A percentile compares a stretch with the other conserved stretches of the same genome.
Evolutionary conservation across 2,329 filamentous ascomycete species (phyloP).

Genomic region (Cytospora mali): DNA sequence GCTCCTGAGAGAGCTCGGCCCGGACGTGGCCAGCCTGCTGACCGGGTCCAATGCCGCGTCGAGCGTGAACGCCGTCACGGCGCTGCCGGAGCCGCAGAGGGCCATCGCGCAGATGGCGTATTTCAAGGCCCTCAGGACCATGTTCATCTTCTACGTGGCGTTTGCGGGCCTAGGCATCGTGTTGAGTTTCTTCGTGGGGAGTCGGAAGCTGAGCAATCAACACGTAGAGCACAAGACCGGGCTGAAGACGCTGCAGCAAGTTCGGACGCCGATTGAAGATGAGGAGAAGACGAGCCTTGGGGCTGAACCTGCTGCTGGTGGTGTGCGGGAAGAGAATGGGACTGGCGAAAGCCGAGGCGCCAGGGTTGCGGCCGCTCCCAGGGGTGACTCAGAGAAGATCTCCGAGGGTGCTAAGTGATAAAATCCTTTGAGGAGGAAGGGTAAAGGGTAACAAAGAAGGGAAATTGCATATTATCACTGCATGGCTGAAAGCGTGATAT

Average conservation of each 20-base stretch:
- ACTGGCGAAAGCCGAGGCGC: no score
- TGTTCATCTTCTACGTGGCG: conserved; percentile 61
- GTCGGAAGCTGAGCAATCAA: conserved; percentile 55
- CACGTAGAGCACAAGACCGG: conserved; percentile 63
- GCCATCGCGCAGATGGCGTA: conserved; percentile 49
- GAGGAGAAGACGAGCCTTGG: conserved; percentile 27
- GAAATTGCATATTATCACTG: neutral
- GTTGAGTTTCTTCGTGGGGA: conserved; percentile 50
- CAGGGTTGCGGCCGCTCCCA: no score
- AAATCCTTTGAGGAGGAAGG: no score
- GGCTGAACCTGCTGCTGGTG: neutral
- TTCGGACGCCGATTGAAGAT: conserved; percentile 37
- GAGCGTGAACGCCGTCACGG: conserved; percentile 59
- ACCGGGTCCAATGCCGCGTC: conserved; percentile 63
- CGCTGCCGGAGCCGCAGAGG: conserved; percentile 50
- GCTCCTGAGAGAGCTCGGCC: conserved; percentile 35
- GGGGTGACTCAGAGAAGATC: no score
- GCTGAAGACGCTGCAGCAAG: conserved; percentile 44
- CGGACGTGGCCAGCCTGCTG: conserved; percentile 52
- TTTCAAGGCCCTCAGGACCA: conserved; percentile 52
- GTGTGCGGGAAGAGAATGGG: no score
- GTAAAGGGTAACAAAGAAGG: neutral
- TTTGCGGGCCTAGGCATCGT: conserved; percentile 52
- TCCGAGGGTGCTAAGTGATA: no score
- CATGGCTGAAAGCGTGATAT: neutral